phyloP scores from a whole-genome alignment of 306 rosid species.

The Cucurbita ficifolia region DNA sequence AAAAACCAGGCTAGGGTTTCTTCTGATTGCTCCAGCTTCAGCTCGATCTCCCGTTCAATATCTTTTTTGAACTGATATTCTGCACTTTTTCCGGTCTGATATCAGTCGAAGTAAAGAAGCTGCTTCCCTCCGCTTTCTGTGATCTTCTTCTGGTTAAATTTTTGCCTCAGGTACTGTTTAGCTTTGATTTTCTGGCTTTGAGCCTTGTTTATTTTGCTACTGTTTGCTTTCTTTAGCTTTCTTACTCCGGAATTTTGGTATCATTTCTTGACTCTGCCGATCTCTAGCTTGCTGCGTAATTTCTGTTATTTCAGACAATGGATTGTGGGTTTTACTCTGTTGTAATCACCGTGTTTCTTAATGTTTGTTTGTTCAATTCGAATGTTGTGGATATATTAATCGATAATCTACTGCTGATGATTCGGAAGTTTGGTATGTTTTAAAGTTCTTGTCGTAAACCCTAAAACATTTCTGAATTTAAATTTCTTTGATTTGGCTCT shows the following conservation, averaged over 20 bases:
- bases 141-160: constrained; percentile 1
- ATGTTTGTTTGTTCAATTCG: background rate
- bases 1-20: constrained; percentile 41
- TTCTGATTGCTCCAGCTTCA: constrained; percentile 1
- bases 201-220: background rate
- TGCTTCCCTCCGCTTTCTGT: background rate
- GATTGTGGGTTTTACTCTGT: background rate
- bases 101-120: background rate
- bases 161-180: background rate
- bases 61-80: background rate
- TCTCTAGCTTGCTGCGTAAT: background rate
- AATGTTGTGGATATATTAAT: background rate
- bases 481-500: background rate
- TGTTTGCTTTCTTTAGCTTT: background rate
- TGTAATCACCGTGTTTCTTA: background rate
- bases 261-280: background rate
- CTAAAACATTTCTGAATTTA: background rate
- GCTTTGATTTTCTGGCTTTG: background rate
- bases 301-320: background rate
- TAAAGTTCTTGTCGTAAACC: background rate
- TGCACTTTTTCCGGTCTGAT: background rate
- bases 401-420: background rate
- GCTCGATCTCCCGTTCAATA: background rate
- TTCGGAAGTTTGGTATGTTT: background rate
- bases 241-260: background rate